Conservation (phyloP, 2,329 filamentous ascomycete species). For the Aspergillus oerlinghausenensis region DNA sequence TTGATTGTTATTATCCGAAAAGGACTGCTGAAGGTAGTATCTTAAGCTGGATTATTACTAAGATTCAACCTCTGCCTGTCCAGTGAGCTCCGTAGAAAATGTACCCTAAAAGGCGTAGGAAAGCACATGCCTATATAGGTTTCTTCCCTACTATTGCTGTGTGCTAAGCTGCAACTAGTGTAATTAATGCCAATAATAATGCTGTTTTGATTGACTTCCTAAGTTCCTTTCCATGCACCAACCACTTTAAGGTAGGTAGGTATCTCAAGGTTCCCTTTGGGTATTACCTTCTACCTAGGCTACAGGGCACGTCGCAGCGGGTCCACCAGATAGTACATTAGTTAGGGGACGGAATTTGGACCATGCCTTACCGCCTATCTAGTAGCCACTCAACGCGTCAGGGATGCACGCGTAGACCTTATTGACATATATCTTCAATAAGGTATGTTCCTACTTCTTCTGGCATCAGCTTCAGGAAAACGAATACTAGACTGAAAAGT, state of each 20-base stretch:
- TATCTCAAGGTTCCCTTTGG: no score
- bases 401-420: neutral
- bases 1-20: neutral
- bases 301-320: no score
- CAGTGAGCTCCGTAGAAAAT: neutral
- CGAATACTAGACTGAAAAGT: neutral
- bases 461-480: neutral
- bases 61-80: neutral
- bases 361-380: neutral
- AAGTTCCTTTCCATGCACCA: no score
- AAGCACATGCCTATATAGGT: no score
- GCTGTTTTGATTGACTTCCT: no score
- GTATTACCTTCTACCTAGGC: no score
- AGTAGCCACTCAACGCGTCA: neutral
- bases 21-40: neutral
- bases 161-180: no score
- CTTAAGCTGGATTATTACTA: neutral
- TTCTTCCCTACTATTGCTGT: no score
- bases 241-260: no score
- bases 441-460: neutral
- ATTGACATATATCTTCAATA: neutral
- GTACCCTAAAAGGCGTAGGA: neutral
- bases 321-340: no score
- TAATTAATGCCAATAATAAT: neutral
- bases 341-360: neutral